phyloP scores from a whole-genome alignment of 148 eudicot species.

The Rhododendron ferrugineum region DNA sequence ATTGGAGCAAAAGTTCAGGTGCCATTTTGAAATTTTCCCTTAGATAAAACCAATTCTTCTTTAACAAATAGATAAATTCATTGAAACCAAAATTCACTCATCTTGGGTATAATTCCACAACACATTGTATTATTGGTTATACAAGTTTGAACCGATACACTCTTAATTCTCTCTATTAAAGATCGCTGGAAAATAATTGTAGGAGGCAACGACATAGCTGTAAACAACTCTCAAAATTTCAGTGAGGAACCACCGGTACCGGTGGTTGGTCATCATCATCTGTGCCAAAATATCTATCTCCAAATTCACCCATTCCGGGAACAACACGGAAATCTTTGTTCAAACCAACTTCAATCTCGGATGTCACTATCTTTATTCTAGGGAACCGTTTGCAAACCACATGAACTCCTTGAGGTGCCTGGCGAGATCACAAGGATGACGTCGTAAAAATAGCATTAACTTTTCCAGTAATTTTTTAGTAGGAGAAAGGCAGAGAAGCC shows the following conservation, averaged over 20 bases:
- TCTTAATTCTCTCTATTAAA: neutral
- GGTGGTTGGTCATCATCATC: constrained; percentile 52
- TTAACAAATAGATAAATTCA: neutral
- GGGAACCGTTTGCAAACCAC: constrained; percentile 84
- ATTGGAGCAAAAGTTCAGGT: too few relatives aligned
- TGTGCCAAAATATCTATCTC: constrained; percentile 94
- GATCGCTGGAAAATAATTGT: neutral
- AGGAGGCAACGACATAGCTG: neutral
- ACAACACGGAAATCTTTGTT: constrained; percentile 81
- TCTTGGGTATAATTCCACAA: neutral
- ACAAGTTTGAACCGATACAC: neutral
- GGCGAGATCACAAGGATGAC: neutral
- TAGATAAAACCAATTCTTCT: neutral
- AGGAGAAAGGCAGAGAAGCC: neutral
- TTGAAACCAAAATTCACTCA: neutral
- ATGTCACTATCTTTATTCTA: constrained; percentile 87
- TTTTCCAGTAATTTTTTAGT: neutral
- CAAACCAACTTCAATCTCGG: constrained; percentile 83
- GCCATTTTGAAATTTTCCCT: too few relatives aligned
- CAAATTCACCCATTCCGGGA: constrained; percentile 99
- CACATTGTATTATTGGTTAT: neutral
- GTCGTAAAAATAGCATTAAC: neutral
- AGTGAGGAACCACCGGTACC: neutral
- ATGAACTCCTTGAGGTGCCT: constrained; percentile 99
- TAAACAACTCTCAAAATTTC: neutral